Conservation (phyloP, 2,329 filamentous ascomycete species). For the Fusarium duplospermum region DNA sequence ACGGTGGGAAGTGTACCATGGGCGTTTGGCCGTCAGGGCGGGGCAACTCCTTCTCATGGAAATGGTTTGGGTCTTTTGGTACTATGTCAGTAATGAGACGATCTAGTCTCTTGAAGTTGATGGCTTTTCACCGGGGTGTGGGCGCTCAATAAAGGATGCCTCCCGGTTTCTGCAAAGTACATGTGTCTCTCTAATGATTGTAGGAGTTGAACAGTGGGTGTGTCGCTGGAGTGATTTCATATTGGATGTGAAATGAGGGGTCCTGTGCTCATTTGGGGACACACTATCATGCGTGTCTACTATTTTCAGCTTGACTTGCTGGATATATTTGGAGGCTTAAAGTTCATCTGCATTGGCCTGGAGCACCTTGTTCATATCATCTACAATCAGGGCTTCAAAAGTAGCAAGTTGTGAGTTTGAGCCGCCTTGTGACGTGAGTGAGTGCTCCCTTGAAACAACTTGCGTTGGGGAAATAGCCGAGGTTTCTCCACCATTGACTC, state of each 20-base stretch:
- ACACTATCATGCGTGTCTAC: neutral
- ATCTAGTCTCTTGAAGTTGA: constrained; percentile 43
- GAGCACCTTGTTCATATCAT: neutral
- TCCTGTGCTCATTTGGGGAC: neutral
- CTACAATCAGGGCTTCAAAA: neutral
- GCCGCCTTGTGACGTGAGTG: neutral
- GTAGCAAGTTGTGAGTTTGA: neutral
- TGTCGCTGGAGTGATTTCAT: neutral
- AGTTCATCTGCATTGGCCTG: neutral
- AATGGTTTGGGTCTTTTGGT: constrained; percentile 47
- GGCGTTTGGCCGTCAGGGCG: constrained; percentile 48
- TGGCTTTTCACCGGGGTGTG: constrained; percentile 42
- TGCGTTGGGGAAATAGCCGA: constrained; percentile 45
- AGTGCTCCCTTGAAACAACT: neutral
- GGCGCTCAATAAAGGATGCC: constrained; percentile 44
- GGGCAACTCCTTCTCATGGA: constrained; percentile 46
- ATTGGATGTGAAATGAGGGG: neutral
- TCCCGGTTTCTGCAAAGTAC: constrained; percentile 33
- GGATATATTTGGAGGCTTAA: neutral
- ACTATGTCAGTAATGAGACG: constrained; percentile 46
- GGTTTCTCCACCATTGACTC: constrained; percentile 42
- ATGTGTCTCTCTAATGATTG: neutral
- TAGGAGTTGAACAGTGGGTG: neutral
- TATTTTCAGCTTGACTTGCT: neutral
- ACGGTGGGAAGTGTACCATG: constrained; percentile 38